Evolutionary conservation across 2,329 filamentous ascomycete species (phyloP), one percentile per base, ranked within the genome.

Genomic region (Colletotrichum orchidophilum): DNA sequence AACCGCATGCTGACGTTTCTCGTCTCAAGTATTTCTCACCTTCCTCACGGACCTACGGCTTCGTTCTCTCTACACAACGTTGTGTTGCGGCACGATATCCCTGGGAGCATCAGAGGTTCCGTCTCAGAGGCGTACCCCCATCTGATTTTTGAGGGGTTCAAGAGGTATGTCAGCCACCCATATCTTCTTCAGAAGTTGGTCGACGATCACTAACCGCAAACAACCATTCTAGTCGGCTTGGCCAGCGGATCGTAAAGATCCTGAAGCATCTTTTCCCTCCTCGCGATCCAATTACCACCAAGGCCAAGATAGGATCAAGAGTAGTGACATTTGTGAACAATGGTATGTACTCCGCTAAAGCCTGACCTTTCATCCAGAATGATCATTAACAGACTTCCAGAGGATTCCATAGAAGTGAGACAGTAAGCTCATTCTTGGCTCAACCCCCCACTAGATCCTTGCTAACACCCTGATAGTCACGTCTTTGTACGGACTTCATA

Each of bases 261-360:
- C 82, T 99, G 52, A 97, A 98, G 81, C 96, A 99, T 76, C 84
- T 98, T 2, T 99, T 98, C 78, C 96, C 96, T 6, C 96, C 97
- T 0, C 87, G 95, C 64, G 96, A 98, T 77, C 87, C 90, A 1
- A 87, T 91, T 39, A 94, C 91, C 9, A 87, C 81, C 78, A 92
- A 90, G 74, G 86, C 86, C 39, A 97, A 97, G 81, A 86, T 97
- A 24, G 96, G 96, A 54, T 97, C 91, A 77, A 87, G 96, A 74
- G 92, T 99, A 0, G 93, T 99, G 11, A 97, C 94, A 2, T 97
- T 97, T 82, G 33, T 68, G 18, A 71, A 68, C 35, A 55, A 68
- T 7, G 55, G 54, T 57, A 18, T 9, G 31, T 24, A 33, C 35
- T 35, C 15, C n/a, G 3, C 12, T 9, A 12, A 18, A 18, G n/a